These are phyloP conservation scores for Tylopilus orsonianus DNA, from an alignment of 1,284 basidiomycete species.

Conservation along the genomic window DNA sequence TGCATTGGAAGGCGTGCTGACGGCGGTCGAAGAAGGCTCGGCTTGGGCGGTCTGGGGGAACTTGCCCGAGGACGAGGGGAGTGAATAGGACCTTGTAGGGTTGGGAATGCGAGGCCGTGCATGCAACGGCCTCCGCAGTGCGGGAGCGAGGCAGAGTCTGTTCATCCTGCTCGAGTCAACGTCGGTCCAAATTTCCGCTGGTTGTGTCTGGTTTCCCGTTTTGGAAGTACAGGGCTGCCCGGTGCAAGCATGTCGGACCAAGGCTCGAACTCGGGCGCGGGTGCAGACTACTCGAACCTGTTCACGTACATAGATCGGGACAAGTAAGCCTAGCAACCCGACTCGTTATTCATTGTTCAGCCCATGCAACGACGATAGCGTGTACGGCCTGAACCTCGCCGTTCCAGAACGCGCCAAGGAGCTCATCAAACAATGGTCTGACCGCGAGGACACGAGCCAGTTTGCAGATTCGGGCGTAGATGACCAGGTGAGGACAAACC, in stretches of 20 bases:
- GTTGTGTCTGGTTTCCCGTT: conserved; percentile 12
- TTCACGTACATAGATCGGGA: conserved; percentile 66
- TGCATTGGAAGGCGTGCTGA: neutral
- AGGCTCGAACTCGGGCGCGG: conserved; percentile 27
- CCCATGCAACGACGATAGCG: conserved; percentile 43
- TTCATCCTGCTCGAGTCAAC: conserved; percentile 20
- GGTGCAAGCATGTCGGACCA: conserved; percentile 17
- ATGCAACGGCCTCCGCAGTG: conserved; percentile 14
- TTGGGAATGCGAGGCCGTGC: conserved; percentile 7
- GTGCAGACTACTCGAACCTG: conserved; percentile 54
- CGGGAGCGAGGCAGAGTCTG: conserved; percentile 17
- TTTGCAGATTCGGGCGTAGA: conserved; percentile 76
- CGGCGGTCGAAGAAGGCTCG: conserved; percentile 7
- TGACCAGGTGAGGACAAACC: conserved; percentile 59
- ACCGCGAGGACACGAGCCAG: conserved; percentile 63
- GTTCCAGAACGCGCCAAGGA: conserved; percentile 74
- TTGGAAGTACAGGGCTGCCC: conserved; percentile 13
- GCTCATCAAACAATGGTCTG: conserved; percentile 78
- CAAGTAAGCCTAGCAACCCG: conserved; percentile 47
- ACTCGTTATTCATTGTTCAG: conserved; percentile 7
- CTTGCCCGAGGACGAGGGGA: conserved; percentile 8
- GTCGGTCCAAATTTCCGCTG: conserved; percentile 12
- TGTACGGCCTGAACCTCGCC: conserved; percentile 74
- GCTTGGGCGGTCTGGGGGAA: neutral
- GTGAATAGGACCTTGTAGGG: conserved; percentile 19